Percentiles rank a stretch among this genome's conserved stretches.
phyloP scores from a whole-genome alignment of 495 filamentous ascomycete genomes.

The Immersiella caudata region DNA sequence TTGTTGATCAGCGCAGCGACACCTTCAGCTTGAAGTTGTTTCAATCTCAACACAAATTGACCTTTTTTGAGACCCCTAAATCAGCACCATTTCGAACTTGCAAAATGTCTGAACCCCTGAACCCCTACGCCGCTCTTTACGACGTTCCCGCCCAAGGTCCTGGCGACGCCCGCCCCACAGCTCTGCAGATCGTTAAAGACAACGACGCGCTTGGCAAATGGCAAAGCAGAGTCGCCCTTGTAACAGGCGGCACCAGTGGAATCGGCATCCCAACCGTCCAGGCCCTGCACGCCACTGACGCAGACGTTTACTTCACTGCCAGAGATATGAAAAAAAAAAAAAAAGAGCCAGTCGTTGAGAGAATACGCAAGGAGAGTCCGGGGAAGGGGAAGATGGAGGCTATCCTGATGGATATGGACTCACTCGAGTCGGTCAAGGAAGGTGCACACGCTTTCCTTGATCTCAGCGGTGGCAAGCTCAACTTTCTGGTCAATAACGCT shows the following conservation, averaged over 20 bases:
- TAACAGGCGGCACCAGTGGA: constrained; percentile 57
- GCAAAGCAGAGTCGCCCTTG: constrained; percentile 50
- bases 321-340: constrained; percentile 46
- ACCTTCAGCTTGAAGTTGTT: no score
- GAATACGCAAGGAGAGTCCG: constrained; percentile 7
- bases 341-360: constrained; percentile 18
- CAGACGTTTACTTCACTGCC: constrained; percentile 48
- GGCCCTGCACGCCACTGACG: constrained; percentile 52
- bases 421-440: constrained; percentile 13
- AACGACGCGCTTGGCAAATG: constrained; percentile 47
- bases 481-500: constrained; percentile 37
- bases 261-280: constrained; percentile 57
- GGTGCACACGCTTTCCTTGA: constrained; percentile 15
- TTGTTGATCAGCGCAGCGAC: no score
- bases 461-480: constrained; percentile 35
- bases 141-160: constrained; percentile 44
- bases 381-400: constrained; percentile 16
- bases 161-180: constrained; percentile 60
- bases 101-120: constrained; percentile 6
- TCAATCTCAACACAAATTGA: neutral
- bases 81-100: neutral
- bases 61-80: neutral
- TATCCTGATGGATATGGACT: constrained; percentile 32
- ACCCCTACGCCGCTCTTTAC: constrained; percentile 26
- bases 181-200: constrained; percentile 56